Evolutionary conservation across 768 basidiomycete species (phyloP).

Genomic region (Cyclocybe aegerita): DNA sequence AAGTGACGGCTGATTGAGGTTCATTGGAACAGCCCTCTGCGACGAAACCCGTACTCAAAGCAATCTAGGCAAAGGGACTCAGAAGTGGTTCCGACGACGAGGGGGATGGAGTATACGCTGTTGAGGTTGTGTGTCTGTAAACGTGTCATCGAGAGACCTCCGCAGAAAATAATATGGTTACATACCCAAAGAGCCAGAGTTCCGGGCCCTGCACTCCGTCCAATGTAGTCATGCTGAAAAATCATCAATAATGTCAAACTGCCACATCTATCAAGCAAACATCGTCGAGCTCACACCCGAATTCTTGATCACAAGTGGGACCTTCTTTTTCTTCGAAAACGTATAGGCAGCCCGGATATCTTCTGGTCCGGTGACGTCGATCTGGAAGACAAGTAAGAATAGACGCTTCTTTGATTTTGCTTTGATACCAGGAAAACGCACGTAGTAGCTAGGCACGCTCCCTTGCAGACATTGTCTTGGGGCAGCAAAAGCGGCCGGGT

Average conservation of each 20-base stretch:
- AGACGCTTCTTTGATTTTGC: not conserved
- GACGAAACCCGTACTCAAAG: slow-evolving; percentile 22
- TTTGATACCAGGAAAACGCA: slow-evolving; percentile 8
- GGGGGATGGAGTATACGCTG: slow-evolving; percentile 4
- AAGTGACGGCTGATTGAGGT: slow-evolving; percentile 15
- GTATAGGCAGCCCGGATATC: slow-evolving; percentile 24
- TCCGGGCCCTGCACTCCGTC: slow-evolving; percentile 12
- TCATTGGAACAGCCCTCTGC: slow-evolving; percentile 11
- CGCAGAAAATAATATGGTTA: not conserved
- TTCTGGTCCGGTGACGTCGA: slow-evolving; percentile 21
- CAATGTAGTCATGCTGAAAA: slow-evolving; percentile 12
- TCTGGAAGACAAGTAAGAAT: slow-evolving; percentile 22
- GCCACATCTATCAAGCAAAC: not conserved
- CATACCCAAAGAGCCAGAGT: slow-evolving; percentile 13
- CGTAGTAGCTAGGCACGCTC: slow-evolving; percentile 28
- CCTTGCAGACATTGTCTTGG: slow-evolving; percentile 23
- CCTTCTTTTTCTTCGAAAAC: slow-evolving; percentile 21
- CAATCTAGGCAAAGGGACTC: not conserved
- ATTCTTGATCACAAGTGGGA: slow-evolving; percentile 22
- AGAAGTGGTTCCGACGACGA: no score
- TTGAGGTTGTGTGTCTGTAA: slow-evolving; percentile 17
- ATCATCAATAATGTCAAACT: not conserved
- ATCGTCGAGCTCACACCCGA: slow-evolving; percentile 14
- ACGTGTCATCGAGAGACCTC: not conserved
- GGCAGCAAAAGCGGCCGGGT: slow-evolving; percentile 18